Percentiles rank a stretch among this genome's conserved stretches.
These are phyloP conservation scores for Phytophthora cryptogea DNA, from an alignment of 352 stramenopile genomes.

Conservation along the genomic window DNA sequence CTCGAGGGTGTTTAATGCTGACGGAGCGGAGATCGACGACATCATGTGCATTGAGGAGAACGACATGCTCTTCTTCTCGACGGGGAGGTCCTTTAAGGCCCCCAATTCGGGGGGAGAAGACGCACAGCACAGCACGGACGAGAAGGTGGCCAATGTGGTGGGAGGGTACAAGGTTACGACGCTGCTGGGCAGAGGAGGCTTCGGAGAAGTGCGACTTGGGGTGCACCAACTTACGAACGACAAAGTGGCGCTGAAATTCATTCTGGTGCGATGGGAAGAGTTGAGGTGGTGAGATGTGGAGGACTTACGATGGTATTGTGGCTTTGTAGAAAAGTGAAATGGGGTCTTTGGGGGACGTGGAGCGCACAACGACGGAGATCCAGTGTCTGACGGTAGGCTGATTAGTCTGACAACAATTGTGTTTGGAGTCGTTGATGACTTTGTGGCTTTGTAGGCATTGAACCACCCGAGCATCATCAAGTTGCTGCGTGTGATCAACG, in stretches of 20 bases:
- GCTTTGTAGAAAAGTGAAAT: conserved; percentile 85
- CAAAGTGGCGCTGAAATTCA: conserved; percentile 89
- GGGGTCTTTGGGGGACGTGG: conserved; percentile 83
- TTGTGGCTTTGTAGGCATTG: conserved; percentile 47
- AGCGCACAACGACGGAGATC: conserved; percentile 88
- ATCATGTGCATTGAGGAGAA: conserved; percentile 92
- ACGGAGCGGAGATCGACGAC: conserved; percentile 87
- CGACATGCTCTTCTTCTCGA: conserved; percentile 91
- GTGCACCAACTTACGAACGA: conserved; percentile 87
- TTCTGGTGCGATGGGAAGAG: conserved; percentile 44
- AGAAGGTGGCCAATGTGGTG: conserved; percentile 74
- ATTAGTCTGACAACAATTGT: background rate
- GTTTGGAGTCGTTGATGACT: conserved; percentile 3
- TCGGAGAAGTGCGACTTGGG: conserved; percentile 77
- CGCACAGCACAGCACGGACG: conserved; percentile 38
- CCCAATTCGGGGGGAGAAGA: conserved; percentile 59
- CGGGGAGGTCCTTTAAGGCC: conserved; percentile 75
- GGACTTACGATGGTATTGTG: background rate
- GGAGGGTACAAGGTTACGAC: conserved; percentile 83
- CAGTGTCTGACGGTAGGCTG: conserved; percentile 72
- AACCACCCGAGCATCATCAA: conserved; percentile 91
- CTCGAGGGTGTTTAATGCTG: conserved; percentile 84
- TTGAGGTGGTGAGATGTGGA: background rate
- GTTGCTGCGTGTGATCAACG: conserved; percentile 84
- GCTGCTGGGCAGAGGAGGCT: conserved; percentile 77